Base-by-base conservation (phyloP, 352 stramenopile genomes). In the Phytophthora melonis region DNA sequence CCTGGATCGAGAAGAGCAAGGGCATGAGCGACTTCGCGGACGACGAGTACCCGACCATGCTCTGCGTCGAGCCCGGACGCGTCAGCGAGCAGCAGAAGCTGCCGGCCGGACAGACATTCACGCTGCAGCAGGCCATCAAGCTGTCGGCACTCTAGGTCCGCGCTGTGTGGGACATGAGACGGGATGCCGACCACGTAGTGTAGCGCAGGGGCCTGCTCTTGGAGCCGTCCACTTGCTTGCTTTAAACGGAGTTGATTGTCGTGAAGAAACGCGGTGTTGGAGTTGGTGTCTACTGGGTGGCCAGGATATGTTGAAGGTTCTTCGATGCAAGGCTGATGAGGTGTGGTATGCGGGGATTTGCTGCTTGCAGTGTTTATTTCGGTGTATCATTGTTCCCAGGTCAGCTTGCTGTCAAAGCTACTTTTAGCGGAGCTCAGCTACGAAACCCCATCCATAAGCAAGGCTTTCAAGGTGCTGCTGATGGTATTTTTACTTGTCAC, bases 41-140 rank as follows among this genome's bases (percentile, higher is more conserved):
- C 70, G 96, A 99, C 53, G 93, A 98, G 79, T 98, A 98, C 74
- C 63, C 92, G 53, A 84, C 90, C 34, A 99, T 99, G 96, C 87
- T 99, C 68, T 99, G 97, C 75, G 89, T 99, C 49, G 97, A 99
- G 78, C 97, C 97, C 11, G 97, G 97, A 19, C 80, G 89, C 47
- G 90, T 96, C 23, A 95, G 84, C 56, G 70, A 88, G 66, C 74
- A 82, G 63, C 88, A 93, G 71, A 83, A 78, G 60, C 86, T 95
- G 30, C 78, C 74, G 14, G 74, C 76, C 0, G 81, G 83, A 54
- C 78, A 84, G 41, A 81, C 84, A 2, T 94, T 84, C 73, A 91
- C 79, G 66, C 78, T 94, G 36, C 86, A 92, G 62, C 87, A 94
- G 65, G 72, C 70, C 34, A 90, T 94, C 58, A 83, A 84, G 63